Percentiles rank a stretch among this genome's conserved stretches.
Evolutionary conservation across 352 stramenopile species (phyloP).

Genomic region (Pythium grandisporangium): DNA sequence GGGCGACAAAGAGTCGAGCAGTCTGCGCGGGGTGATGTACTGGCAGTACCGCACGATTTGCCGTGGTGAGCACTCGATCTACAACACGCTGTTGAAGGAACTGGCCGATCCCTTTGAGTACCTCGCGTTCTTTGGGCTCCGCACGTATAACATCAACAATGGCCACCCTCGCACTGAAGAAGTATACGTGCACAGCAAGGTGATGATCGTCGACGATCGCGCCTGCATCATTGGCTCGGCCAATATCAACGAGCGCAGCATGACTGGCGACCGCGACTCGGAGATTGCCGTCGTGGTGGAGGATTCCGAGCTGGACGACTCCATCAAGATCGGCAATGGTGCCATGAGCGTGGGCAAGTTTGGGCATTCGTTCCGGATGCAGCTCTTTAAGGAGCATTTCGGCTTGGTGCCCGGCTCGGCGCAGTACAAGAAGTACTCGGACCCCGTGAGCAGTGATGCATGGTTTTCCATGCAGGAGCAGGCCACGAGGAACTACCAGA

Average conservation of each 20-base stretch:
- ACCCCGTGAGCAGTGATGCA: slow-evolving; percentile 48
- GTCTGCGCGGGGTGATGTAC: slow-evolving; percentile 78
- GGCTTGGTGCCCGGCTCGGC: slow-evolving; percentile 31
- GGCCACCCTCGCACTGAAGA: slow-evolving; percentile 52
- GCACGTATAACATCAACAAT: slow-evolving; percentile 36
- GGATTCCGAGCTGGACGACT: slow-evolving; percentile 59
- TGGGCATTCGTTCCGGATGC: slow-evolving; percentile 81
- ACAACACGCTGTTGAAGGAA: slow-evolving; percentile 68
- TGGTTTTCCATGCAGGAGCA: slow-evolving; percentile 84
- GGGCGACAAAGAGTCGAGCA: slow-evolving; percentile 73
- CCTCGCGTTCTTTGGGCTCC: slow-evolving; percentile 79
- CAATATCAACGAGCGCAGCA: slow-evolving; percentile 85
- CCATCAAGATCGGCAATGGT: slow-evolving; percentile 31
- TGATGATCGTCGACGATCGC: slow-evolving; percentile 86
- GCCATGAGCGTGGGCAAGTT: slow-evolving; percentile 64
- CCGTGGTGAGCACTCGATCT: slow-evolving; percentile 74
- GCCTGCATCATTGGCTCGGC: slow-evolving; percentile 74
- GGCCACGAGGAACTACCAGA: slow-evolving; percentile 73
- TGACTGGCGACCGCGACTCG: slow-evolving; percentile 81
- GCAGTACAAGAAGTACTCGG: slow-evolving; percentile 45
- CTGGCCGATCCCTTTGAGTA: slow-evolving; percentile 82
- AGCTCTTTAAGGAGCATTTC: slow-evolving; percentile 83
- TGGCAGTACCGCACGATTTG: slow-evolving; percentile 86
- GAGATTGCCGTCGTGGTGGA: slow-evolving; percentile 84
- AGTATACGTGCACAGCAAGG: slow-evolving; percentile 87